Percentiles rank a stretch among this genome's conserved stretches.
Conservation (phyloP, 2,329 filamentous ascomycete species). For the Podosphaera fusca region DNA sequence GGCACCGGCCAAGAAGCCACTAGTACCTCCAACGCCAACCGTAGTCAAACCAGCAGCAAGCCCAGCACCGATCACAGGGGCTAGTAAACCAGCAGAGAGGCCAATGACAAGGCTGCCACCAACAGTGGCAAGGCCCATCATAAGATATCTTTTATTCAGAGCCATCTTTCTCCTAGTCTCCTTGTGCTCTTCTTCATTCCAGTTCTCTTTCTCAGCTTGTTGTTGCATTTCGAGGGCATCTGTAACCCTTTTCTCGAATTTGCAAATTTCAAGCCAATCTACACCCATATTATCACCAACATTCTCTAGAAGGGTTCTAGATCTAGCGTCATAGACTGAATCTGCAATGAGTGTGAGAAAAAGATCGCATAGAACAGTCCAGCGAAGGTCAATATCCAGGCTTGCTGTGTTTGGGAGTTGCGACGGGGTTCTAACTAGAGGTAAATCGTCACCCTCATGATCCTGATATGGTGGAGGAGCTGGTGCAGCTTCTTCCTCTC, state of each 20-base stretch:
- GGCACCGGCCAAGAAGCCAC: slow-evolving; percentile 71
- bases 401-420: slow-evolving; percentile 61
- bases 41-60: slow-evolving; percentile 87
- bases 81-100: slow-evolving; percentile 72
- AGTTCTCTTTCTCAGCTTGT: slow-evolving; percentile 79
- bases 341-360: slow-evolving; percentile 95
- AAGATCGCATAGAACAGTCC: slow-evolving; percentile 90
- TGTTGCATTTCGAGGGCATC: slow-evolving; percentile 97
- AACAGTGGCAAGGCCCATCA: slow-evolving; percentile 93
- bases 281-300: slow-evolving; percentile 65
- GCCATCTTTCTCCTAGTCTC: slow-evolving; percentile 62
- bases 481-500: slow-evolving; percentile 25
- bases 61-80: slow-evolving; percentile 82
- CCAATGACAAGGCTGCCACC: slow-evolving; percentile 90
- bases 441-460: slow-evolving; percentile 45
- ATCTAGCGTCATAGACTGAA: slow-evolving; percentile 76
- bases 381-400: slow-evolving; percentile 86
- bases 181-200: slow-evolving; percentile 93
- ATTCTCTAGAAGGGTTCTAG: slow-evolving; percentile 58
- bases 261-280: slow-evolving; percentile 77
- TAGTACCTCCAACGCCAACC: slow-evolving; percentile 74
- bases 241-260: slow-evolving; percentile 91
- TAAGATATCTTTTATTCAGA: slow-evolving; percentile 62
- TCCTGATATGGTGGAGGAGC: slow-evolving; percentile 37
- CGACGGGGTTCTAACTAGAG: slow-evolving; percentile 60